phyloP scores from a whole-genome alignment of 2,329 filamentous ascomycete genomes.

The Hymenoscyphus occultus region DNA sequence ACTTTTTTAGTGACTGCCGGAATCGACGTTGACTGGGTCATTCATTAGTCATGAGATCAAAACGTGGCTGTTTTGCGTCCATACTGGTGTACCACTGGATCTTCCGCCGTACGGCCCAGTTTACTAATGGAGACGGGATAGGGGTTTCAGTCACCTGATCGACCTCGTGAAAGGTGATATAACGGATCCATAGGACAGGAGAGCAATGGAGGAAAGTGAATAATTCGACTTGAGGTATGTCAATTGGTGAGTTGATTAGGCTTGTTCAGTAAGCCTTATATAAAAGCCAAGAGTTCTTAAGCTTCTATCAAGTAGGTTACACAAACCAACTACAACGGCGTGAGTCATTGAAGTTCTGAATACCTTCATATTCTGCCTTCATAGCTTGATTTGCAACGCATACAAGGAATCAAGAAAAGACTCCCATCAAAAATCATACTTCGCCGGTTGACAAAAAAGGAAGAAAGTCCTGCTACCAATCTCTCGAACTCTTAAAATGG shows the following conservation, averaged over 20 bases:
- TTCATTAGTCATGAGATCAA: neutral
- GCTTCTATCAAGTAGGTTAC: neutral
- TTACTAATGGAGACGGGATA: neutral
- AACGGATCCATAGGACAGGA: neutral
- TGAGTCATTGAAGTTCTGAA: neutral
- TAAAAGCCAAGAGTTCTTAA: neutral
- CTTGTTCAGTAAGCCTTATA: neutral
- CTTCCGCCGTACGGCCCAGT: too few relatives aligned
- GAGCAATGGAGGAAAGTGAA: neutral
- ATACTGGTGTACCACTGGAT: neutral
- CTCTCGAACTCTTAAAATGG: neutral
- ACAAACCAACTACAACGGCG: neutral
- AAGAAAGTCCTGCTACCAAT: neutral
- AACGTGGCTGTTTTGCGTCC: neutral
- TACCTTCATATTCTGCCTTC: neutral
- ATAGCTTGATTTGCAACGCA: too few relatives aligned
- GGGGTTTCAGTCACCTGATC: neutral
- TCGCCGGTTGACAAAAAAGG: neutral
- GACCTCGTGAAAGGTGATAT: neutral
- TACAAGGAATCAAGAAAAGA: neutral
- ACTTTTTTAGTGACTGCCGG: neutral
- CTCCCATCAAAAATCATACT: neutral
- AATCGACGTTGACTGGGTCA: neutral
- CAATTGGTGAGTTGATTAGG: neutral
- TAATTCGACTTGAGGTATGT: neutral